Base-by-base conservation (phyloP, 495 filamentous ascomycete species). In the Podospora tetraspora region DNA sequence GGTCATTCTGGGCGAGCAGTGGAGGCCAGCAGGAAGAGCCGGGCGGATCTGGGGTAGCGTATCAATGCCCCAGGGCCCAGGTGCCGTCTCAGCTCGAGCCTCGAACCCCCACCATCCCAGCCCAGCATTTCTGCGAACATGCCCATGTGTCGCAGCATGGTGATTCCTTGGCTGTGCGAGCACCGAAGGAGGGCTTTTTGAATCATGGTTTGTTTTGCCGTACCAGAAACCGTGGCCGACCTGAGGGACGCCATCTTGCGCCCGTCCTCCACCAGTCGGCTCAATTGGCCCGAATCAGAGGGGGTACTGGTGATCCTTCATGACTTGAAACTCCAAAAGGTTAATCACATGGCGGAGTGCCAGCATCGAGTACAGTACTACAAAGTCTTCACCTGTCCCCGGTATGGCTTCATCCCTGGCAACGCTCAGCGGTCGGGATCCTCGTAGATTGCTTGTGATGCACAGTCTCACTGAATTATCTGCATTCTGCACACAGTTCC, bases 251-350 rank as follows among this genome's bases (percentile, higher is more conserved):
- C 29, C 10, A 21, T 43, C 57, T 37, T 43, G 27, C 3, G 58
- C 11, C n/a, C n/a, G n/a, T n/a, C n/a, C n/a, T n/a, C n/a, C 34
- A 19, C 62, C 62, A 52, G 43, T 57, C 67, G 67, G 67, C 67
- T 69, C 62, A 69, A 65, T 65, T 64, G 59, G 21, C 57, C 21
- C 16, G 62, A 32, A 25, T 13, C 27, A n/a, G 57, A n/a, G 25
- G 63, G 63, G 27, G 52, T 19, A 16, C 16, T 37, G 68, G 34
- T 69, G 74, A 74, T 76, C 72, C 63, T 71, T 74, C 74, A 76
- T 63, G 66, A 57, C 57, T 69, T 67, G 59, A 52, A 66, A 68
- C 59, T 37, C 34, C 11, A n/a, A 67, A 61, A 64, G 22, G 32
- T 64, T 9, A 52, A 52, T 52, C 43, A 52, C 43, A 52, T n/a